Conservation (phyloP, 1,284 basidiomycete genomes). For the Ustilago curta region DNA sequence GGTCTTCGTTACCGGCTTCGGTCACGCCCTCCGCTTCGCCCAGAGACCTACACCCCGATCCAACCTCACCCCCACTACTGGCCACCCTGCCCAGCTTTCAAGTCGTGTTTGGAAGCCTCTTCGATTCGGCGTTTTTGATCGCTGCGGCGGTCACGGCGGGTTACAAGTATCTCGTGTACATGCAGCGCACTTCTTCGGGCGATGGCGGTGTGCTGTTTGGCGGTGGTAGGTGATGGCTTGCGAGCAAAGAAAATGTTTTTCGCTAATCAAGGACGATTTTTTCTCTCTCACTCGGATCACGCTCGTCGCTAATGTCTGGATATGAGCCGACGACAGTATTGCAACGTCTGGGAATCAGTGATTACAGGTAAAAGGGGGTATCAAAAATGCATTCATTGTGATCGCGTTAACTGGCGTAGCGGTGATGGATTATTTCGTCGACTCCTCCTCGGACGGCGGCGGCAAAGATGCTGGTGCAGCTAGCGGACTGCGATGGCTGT, state of each 20-base stretch:
- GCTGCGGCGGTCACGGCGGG: conserved; percentile 60
- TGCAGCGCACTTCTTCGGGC: conserved; percentile 34
- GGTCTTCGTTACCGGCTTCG: conserved; percentile 60
- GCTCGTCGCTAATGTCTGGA: neutral
- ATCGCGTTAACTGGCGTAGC: too few relatives aligned
- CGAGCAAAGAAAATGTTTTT: neutral
- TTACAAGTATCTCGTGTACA: conserved; percentile 40
- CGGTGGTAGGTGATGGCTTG: conserved; percentile 11
- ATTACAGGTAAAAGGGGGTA: conserved; percentile 14
- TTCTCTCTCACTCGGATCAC: neutral
- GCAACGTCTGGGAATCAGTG: neutral
- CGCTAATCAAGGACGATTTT: conserved; percentile 1
- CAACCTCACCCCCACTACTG: conserved; percentile 57
- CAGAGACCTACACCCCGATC: neutral
- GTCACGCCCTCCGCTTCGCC: conserved; percentile 4
- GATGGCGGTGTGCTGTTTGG: conserved; percentile 44
- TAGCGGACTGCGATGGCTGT: conserved; percentile 15
- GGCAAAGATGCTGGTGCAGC: neutral
- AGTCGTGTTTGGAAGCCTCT: conserved; percentile 69
- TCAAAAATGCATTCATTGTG: conserved; percentile 10
- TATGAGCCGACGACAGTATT: neutral
- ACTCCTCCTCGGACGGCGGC: neutral
- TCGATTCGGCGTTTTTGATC: conserved; percentile 70
- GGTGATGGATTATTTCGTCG: too few relatives aligned
- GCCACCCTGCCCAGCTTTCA: conserved; percentile 70